A percentile compares a stretch with the other conserved stretches of the same genome.
phyloP scores from a whole-genome alignment of 108 stramenopile genomes.

The Stephanodiscus triporus region DNA sequence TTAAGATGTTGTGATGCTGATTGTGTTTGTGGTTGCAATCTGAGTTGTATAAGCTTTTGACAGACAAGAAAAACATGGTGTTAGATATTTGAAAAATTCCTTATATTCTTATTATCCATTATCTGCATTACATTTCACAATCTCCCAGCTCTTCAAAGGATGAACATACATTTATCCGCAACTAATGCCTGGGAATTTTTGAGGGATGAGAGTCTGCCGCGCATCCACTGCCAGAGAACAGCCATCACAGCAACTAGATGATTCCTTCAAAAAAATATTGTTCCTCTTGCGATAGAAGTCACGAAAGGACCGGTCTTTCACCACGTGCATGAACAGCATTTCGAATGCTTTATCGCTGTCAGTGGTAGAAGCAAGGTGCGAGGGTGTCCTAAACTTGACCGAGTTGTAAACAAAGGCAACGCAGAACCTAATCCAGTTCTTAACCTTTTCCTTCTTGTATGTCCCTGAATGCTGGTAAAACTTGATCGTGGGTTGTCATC shows the following conservation, averaged over 20 bases:
- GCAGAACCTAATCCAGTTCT: slow-evolving; percentile 64
- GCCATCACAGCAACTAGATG: slow-evolving; percentile 24
- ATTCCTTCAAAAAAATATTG: slow-evolving; percentile 14
- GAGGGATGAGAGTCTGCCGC: slow-evolving; percentile 5
- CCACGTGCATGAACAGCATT: slow-evolving; percentile 46
- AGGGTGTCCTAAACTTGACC: slow-evolving; percentile 12
- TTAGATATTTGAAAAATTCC: too few relatives aligned
- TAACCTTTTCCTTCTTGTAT: slow-evolving; percentile 39
- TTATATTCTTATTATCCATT: too few relatives aligned
- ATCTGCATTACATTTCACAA: too few relatives aligned
- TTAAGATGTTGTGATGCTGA: too few relatives aligned
- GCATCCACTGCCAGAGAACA: slow-evolving; percentile 24
- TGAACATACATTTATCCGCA: too few relatives aligned
- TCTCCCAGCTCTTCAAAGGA: too few relatives aligned
- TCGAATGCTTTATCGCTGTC: slow-evolving; percentile 46
- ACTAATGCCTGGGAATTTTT: slow-evolving; percentile 6
- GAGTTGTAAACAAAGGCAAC: slow-evolving; percentile 42
- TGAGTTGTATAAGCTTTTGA: too few relatives aligned
- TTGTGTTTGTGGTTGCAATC: too few relatives aligned
- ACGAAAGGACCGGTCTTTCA: slow-evolving; percentile 57
- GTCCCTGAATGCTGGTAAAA: slow-evolving; percentile 70
- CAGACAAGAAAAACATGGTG: too few relatives aligned
- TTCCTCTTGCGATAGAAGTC: slow-evolving; percentile 46
- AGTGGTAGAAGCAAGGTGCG: slow-evolving; percentile 7
- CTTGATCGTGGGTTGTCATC: slow-evolving; percentile 65